A percentile compares a stretch with the other conserved stretches of the same genome.
Evolutionary conservation across 1,284 basidiomycete genomes (phyloP).

Genomic region (Pseudozyma thailandica): DNA sequence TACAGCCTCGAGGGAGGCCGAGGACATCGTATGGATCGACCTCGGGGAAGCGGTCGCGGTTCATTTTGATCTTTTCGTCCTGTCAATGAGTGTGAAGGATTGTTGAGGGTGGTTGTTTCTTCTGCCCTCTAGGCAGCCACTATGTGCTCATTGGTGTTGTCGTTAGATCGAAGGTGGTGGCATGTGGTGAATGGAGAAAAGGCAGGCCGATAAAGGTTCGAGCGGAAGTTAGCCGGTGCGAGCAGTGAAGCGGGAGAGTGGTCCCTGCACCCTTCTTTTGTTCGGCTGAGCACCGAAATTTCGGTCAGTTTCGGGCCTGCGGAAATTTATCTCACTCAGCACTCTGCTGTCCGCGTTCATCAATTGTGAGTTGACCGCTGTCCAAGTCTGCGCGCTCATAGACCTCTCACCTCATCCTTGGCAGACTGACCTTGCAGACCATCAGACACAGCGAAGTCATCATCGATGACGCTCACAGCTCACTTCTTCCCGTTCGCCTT

Average conservation of each 20-base stretch:
- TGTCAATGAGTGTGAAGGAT: neutral
- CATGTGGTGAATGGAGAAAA: no score
- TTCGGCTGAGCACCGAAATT: conserved; percentile 4
- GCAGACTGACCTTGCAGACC: no score
- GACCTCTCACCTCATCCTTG: no score
- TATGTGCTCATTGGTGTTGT: neutral
- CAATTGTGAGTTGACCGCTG: neutral
- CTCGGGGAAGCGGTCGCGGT: conserved; percentile 37
- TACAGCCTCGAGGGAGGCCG: conserved; percentile 48
- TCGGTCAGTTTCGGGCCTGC: conserved; percentile 5
- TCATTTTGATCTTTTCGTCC: conserved; percentile 14
- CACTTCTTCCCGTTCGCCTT: no score
- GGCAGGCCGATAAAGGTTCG: no score
- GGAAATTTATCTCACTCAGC: conserved; percentile 5
- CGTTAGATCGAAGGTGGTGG: neutral
- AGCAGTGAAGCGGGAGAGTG: conserved; percentile 2
- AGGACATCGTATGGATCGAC: conserved; percentile 58
- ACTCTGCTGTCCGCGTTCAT: neutral
- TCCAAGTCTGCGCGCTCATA: conserved; percentile 4
- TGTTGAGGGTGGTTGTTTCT: neutral
- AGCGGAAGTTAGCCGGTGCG: no score
- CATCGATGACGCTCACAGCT: no score
- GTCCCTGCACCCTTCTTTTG: conserved; percentile 17
- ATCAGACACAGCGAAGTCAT: no score
- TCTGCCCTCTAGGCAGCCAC: conserved; percentile 15